phyloP scores from a whole-genome alignment of 805 yeast species.

The Yarrowia sp. region DNA sequence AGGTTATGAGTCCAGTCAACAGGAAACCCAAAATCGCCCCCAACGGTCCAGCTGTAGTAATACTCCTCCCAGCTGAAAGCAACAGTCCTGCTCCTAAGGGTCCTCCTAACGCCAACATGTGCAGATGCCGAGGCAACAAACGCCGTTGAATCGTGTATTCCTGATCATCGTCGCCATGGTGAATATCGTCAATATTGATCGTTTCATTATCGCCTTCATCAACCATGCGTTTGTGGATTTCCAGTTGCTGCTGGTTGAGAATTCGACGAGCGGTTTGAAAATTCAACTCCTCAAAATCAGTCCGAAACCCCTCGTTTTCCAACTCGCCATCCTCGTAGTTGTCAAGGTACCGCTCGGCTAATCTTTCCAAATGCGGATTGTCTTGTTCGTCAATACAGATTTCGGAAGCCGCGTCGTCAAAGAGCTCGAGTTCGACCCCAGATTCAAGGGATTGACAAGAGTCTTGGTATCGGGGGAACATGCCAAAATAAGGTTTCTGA shows the following conservation, averaged over 20 bases:
- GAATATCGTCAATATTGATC: slow-evolving; percentile 38
- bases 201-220: slow-evolving; percentile 43
- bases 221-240: slow-evolving; percentile 31
- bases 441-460: not conserved
- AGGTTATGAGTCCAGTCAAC: slow-evolving; percentile 68
- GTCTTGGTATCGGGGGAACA: slow-evolving; percentile 8
- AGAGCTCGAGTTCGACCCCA: slow-evolving; percentile 19
- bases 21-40: slow-evolving; percentile 74
- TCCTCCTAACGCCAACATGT: slow-evolving; percentile 80
- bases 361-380: slow-evolving; percentile 30
- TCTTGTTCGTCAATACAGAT: slow-evolving; percentile 35
- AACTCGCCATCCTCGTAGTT: slow-evolving; percentile 27
- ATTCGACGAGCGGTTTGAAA: slow-evolving; percentile 18
- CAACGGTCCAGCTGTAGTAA: slow-evolving; percentile 76
- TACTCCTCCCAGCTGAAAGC: slow-evolving; percentile 73
- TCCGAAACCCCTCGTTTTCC: slow-evolving; percentile 33
- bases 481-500: not conserved
- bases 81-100: slow-evolving; percentile 80
- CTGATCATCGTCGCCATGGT: slow-evolving; percentile 37
- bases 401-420: slow-evolving; percentile 33
- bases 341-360: slow-evolving; percentile 22
- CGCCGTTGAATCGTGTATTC: slow-evolving; percentile 57
- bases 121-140: slow-evolving; percentile 69
- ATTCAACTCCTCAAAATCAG: slow-evolving; percentile 33
- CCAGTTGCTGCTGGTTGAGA: slow-evolving; percentile 16